Conservation (phyloP, 2,329 filamentous ascomycete genomes). For the Fusarium sp. region DNA sequence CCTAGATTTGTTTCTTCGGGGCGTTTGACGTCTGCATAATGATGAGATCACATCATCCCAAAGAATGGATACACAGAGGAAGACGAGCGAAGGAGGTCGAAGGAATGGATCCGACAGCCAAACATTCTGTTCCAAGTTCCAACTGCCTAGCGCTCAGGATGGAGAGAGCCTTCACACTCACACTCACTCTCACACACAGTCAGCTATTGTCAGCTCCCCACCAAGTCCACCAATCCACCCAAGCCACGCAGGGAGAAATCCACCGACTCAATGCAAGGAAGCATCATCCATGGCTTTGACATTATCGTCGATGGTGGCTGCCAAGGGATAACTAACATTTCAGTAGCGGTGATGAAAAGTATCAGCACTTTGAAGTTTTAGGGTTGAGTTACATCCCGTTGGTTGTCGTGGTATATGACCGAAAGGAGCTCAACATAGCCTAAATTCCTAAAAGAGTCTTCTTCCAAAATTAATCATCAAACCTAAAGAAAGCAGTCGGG, state of each 20-base stretch:
- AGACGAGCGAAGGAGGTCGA: constrained; percentile 24
- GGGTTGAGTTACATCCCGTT: background rate
- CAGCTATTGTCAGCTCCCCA: constrained; percentile 26
- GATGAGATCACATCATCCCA: constrained; percentile 28
- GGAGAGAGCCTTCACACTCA: no score
- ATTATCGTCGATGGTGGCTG: constrained; percentile 14
- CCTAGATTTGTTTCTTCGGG: constrained; percentile 2
- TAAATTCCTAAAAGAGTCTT: constrained; percentile 5
- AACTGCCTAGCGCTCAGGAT: constrained; percentile 9
- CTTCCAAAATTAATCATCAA: background rate
- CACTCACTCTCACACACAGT: constrained; percentile 24
- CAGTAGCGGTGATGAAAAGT: background rate
- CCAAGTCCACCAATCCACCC: constrained; percentile 29
- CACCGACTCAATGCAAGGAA: constrained; percentile 35
- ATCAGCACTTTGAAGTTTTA: constrained; percentile 1
- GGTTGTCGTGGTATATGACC: constrained; percentile 20
- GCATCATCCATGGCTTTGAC: constrained; percentile 11
- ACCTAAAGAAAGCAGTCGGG: background rate
- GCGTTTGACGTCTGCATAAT: constrained; percentile 33
- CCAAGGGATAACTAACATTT: constrained; percentile 17
- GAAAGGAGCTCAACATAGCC: constrained; percentile 1
- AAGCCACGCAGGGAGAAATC: constrained; percentile 32
- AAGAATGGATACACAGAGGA: constrained; percentile 20
- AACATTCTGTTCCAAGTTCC: background rate
- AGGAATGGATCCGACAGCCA: constrained; percentile 21